Percentiles rank a stretch among this genome's conserved stretches.
These are phyloP conservation scores for Coemansia sp. DNA, from an alignment of 192 early-diverging fungal genomes.

Conservation along the genomic window DNA sequence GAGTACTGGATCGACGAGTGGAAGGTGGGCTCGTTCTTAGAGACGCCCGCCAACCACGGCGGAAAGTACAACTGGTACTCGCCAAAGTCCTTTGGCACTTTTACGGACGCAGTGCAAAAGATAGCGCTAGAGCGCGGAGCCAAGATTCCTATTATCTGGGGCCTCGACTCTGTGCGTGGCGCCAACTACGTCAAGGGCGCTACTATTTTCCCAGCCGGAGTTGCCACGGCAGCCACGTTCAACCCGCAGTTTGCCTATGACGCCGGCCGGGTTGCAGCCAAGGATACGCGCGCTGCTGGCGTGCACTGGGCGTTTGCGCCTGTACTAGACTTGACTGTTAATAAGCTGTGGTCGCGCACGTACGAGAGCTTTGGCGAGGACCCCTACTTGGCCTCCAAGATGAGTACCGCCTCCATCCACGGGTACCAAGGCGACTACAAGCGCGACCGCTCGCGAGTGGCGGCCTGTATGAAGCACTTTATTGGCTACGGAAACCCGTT, in stretches of 20 bases:
- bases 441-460: conserved; percentile 58
- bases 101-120: conserved; percentile 56
- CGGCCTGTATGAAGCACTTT: conserved; percentile 68
- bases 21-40: conserved; percentile 63
- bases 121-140: conserved; percentile 53
- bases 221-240: conserved; percentile 60
- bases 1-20: conserved; percentile 58
- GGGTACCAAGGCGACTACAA: conserved; percentile 71
- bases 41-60: conserved; percentile 59
- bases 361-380: conserved; percentile 65
- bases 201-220: conserved; percentile 60
- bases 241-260: conserved; percentile 58
- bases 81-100: conserved; percentile 47
- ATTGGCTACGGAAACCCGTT: conserved; percentile 63
- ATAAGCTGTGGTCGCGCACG: conserved; percentile 59
- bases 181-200: conserved; percentile 65
- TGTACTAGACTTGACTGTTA: conserved; percentile 57
- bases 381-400: conserved; percentile 54
- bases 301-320: conserved; percentile 66
- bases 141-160: conserved; percentile 62
- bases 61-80: conserved; percentile 56
- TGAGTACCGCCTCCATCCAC: conserved; percentile 55
- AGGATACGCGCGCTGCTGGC: conserved; percentile 63
- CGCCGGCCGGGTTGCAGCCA: conserved; percentile 60
- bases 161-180: conserved; percentile 64